Base-by-base conservation (phyloP, 2,329 filamentous ascomycete genomes). In the Aspergillus fructus region DNA sequence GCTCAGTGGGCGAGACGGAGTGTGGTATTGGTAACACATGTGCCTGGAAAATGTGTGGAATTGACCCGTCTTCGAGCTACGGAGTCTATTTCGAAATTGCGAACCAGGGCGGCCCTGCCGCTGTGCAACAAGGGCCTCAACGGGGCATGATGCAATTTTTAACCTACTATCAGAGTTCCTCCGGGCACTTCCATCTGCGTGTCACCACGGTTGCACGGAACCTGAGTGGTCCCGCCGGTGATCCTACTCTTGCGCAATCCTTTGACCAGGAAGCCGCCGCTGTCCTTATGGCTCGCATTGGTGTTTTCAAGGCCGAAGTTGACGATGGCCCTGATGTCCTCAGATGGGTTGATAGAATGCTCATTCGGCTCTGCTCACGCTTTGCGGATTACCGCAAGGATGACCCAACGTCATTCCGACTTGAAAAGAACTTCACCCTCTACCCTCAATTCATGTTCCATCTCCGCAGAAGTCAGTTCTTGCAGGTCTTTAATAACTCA, bases 371-470 rank as follows among this genome's bases (percentile, higher is more conserved):
- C 24, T 99, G 94, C 80, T 96, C 93, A 42, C 86, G 93, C 65
- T 99, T 99, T 72, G 94, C 94, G 27, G 94, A 99, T 75, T 99
- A 99, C 74, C 85, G 94, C 62, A 99, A 99, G 78, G 94, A 99
- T 72, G 94, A 99, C 68, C 92, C 94, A 13, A 96, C 93, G 5
- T 97, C 93, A 0, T 99, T 99, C 85, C 86, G 92, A 37, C 78
- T 96, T 62, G 94, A 99, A 77, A 97, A 97, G 85, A 99, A 99
- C 81, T 99, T 99, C 72, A 97, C 93, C 0, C 83, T 99, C 15
- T 99, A 99, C 71, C 94, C 94, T 24, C 94, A 99, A 74, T 99
- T 99, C 79, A 99, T 99, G 94, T 99, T 99, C 83, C 94, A 99
- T 75, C 84, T 99, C 60, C 89, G 94, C 67, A 87, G 94, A 76